A percentile compares a stretch with the other conserved stretches of the same genome.
Evolutionary conservation across 805 yeast species (phyloP).

Genomic region (Pichia manshurica): DNA sequence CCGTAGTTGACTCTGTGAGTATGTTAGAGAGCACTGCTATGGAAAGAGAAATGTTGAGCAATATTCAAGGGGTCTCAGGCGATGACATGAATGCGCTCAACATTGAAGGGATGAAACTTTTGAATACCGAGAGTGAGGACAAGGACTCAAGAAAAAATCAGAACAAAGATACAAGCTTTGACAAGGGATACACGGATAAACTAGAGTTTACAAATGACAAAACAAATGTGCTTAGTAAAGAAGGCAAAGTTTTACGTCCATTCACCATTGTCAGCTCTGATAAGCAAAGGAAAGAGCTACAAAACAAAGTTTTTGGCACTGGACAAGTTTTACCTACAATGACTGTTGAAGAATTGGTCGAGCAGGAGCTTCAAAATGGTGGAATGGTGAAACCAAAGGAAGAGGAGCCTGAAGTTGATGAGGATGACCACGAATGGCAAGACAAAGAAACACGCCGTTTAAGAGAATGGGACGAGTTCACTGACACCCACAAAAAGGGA

Average conservation of each 20-base stretch:
- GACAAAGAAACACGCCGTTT: conserved; percentile 67
- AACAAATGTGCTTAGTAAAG: conserved; percentile 48
- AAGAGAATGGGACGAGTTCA: conserved; percentile 91
- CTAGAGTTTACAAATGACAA: conserved; percentile 39
- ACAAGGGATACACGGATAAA: conserved; percentile 57
- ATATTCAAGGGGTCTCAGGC: conserved; percentile 23
- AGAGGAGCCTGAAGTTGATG: conserved; percentile 40
- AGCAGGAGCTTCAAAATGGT: conserved; percentile 79
- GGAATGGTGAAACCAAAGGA: conserved; percentile 54
- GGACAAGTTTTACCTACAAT: conserved; percentile 92
- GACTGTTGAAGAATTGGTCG: conserved; percentile 88
- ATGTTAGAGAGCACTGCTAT: conserved; percentile 52
- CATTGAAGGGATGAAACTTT: conserved; percentile 10
- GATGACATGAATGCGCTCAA: conserved; percentile 18
- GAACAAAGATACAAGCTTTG: conserved; percentile 18
- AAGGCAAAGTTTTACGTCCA: conserved; percentile 79
- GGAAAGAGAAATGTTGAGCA: conserved; percentile 61
- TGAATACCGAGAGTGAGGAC: conserved; percentile 4
- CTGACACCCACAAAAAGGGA: conserved; percentile 79
- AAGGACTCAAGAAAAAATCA: conserved; percentile 11
- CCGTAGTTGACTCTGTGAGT: conserved; percentile 48
- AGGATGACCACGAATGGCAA: conserved; percentile 58
- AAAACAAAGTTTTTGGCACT: conserved; percentile 72
- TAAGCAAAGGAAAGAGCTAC: conserved; percentile 44
- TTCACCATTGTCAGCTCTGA: conserved; percentile 61